These are phyloP conservation scores for Melaleuca alternifolia DNA, from an alignment of 345 rosid species.

Conservation along the genomic window DNA sequence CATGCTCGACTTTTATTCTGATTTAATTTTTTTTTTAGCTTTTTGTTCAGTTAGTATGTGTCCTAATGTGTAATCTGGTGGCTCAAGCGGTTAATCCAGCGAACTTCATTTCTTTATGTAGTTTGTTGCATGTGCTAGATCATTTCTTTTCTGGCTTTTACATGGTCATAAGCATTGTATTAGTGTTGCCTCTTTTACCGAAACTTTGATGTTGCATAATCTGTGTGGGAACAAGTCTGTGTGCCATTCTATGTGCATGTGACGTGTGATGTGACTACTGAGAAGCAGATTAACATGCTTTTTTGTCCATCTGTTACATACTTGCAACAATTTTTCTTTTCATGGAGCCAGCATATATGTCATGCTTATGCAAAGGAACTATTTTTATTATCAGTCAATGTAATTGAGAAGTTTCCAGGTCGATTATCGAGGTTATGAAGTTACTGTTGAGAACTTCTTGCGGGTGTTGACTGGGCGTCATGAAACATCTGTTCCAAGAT, in stretches of 20 bases:
- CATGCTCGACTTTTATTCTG: accelerated
- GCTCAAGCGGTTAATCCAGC: background rate
- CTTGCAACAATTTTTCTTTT: background rate
- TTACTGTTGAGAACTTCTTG: constrained; percentile 79
- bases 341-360: background rate
- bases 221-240: background rate
- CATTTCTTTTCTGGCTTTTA: background rate
- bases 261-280: background rate
- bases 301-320: background rate
- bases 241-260: background rate
- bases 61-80: background rate
- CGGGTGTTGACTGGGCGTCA: constrained; percentile 95
- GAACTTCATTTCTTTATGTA: background rate
- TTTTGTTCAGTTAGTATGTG: background rate
- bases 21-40: background rate
- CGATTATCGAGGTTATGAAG: constrained; percentile 98
- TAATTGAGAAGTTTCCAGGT: constrained; percentile 41
- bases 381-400: background rate
- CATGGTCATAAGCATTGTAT: background rate
- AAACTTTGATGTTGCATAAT: background rate
- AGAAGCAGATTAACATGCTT: background rate
- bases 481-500: constrained; percentile 90
- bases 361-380: background rate
- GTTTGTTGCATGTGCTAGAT: background rate
- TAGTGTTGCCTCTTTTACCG: background rate